These are phyloP conservation scores for Marchantia polymorpha DNA, from an alignment of 225 moss, liverwort and hornwort species.

Conservation along the genomic window DNA sequence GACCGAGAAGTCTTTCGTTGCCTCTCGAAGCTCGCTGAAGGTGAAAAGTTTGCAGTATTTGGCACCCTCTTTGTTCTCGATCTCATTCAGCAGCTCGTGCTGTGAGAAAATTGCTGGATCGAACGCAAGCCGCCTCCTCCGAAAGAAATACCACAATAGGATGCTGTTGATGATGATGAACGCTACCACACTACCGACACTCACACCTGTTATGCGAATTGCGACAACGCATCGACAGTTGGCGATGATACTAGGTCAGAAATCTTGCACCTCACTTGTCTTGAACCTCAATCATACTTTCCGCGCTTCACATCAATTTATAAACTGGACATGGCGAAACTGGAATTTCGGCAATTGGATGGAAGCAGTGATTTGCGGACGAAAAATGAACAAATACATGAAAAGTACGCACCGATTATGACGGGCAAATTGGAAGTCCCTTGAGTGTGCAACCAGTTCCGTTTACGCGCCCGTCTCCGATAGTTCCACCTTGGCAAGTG, in stretches of 20 bases:
- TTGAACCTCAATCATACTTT: no score
- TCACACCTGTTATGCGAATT: neutral
- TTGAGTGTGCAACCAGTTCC: neutral
- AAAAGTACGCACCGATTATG: neutral
- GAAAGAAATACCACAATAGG: neutral
- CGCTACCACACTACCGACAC: neutral
- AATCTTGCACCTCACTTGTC: no score
- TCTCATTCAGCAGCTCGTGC: neutral
- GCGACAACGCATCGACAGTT: no score
- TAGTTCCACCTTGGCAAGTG: neutral
- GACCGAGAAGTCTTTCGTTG: neutral
- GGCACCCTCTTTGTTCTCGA: neutral
- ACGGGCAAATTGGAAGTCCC: neutral
- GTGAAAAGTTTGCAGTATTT: slow-evolving; percentile 5
- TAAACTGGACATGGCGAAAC: no score
- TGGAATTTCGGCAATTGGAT: no score
- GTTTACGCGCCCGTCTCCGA: neutral
- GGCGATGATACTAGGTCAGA: no score
- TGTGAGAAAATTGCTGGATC: neutral
- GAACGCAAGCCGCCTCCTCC: neutral
- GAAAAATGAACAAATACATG: no score
- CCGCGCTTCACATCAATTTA: no score
- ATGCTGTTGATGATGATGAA: neutral
- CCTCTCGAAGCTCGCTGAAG: neutral
- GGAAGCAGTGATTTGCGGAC: no score